Conservation (phyloP, 108 stramenopile genomes). For the Cyclotella cryptica region DNA sequence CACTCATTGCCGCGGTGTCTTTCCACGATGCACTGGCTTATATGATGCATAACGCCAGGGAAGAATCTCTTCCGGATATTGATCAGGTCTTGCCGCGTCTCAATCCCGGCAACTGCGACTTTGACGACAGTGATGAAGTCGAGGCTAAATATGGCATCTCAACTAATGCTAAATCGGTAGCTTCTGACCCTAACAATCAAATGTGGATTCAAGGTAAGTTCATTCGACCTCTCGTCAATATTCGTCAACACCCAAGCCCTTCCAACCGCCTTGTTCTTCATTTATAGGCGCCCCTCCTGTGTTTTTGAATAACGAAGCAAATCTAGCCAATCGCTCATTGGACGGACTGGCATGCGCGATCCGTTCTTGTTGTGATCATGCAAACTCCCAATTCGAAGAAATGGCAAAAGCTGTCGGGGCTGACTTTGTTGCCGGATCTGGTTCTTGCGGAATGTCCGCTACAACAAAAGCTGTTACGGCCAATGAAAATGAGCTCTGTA, state of each 20-base stretch:
- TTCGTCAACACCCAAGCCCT: neutral
- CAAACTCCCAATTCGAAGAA: slow-evolving; percentile 72
- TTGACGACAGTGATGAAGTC: neutral
- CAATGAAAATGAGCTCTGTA: slow-evolving; percentile 86
- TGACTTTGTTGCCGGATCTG: neutral
- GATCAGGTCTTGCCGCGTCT: slow-evolving; percentile 70
- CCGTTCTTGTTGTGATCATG: slow-evolving; percentile 88
- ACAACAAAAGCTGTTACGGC: slow-evolving; percentile 75
- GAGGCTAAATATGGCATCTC: slow-evolving; percentile 63
- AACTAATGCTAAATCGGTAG: slow-evolving; percentile 56
- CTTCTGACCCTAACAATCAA: slow-evolving; percentile 76
- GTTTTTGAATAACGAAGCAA: slow-evolving; percentile 89
- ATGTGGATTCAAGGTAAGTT: slow-evolving; percentile 78
- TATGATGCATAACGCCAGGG: slow-evolving; percentile 87
- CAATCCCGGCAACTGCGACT: slow-evolving; percentile 12
- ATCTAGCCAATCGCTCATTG: slow-evolving; percentile 66
- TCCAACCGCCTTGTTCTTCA: neutral
- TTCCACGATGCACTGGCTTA: slow-evolving; percentile 88
- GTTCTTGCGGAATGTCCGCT: slow-evolving; percentile 34
- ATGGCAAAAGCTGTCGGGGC: slow-evolving; percentile 59
- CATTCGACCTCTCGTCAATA: neutral
- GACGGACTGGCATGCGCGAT: slow-evolving; percentile 89
- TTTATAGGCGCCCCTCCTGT: slow-evolving; percentile 76
- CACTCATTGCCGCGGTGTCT: slow-evolving; percentile 75
- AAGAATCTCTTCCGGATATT: slow-evolving; percentile 74